Evolutionary conservation across 2,329 filamentous ascomycete genomes (phyloP).

Genomic region (Iodosphaeria phyllophila): DNA sequence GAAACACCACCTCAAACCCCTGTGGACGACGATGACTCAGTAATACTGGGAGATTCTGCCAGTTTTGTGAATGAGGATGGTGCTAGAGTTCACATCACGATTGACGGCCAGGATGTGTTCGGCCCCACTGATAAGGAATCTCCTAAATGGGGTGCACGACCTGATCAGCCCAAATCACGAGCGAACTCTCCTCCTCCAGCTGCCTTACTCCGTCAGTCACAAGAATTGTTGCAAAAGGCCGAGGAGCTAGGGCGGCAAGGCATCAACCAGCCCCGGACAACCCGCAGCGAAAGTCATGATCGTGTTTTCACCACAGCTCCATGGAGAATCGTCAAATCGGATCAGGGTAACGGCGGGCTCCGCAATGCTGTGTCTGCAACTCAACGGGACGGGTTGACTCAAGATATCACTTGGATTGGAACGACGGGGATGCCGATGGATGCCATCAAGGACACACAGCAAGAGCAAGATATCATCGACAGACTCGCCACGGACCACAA

Average conservation of each 20-base stretch:
- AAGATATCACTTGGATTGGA: conserved; percentile 76
- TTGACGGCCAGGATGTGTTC: conserved; percentile 22
- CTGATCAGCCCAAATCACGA: conserved; percentile 63
- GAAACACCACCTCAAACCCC: conserved; percentile 38
- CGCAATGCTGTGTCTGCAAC: conserved; percentile 75
- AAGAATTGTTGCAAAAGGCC: conserved; percentile 35
- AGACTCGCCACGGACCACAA: conserved; percentile 64
- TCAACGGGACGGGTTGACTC: conserved; percentile 45
- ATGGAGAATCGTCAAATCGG: conserved; percentile 69
- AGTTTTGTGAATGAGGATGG: conserved; percentile 38
- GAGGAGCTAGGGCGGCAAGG: conserved; percentile 37
- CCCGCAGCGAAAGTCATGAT: conserved; percentile 45
- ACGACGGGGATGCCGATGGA: conserved; percentile 91
- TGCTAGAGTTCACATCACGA: conserved; percentile 33
- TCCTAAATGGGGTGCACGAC: conserved; percentile 55
- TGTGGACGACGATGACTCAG: conserved; percentile 21
- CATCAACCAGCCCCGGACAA: conserved; percentile 31
- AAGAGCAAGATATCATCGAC: conserved; percentile 71
- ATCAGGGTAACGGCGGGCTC: conserved; percentile 84
- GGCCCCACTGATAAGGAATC: conserved; percentile 54
- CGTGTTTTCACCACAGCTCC: conserved; percentile 56
- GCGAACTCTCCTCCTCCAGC: conserved; percentile 57
- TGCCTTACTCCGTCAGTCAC: conserved; percentile 52
- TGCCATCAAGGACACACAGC: conserved; percentile 51
- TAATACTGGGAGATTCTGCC: conserved; percentile 21